Evolutionary conservation across 176 grass and related monocot genomes (phyloP).

Genomic region (Hsuehochloa calcarea): DNA sequence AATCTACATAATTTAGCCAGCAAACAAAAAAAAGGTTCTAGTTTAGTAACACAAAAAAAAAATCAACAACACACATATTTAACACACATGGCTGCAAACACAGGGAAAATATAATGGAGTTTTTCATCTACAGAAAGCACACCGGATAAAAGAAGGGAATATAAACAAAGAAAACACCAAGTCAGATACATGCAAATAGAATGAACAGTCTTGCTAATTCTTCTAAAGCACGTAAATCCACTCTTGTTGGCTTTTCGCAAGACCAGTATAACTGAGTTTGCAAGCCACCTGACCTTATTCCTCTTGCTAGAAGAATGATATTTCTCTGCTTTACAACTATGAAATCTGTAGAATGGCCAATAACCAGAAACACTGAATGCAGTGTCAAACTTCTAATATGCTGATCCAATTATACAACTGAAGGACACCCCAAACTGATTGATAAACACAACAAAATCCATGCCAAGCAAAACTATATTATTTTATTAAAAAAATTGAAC

Average conservation of each 20-base stretch:
- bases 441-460: background rate
- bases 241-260: background rate
- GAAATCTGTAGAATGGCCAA: slow-evolving; percentile 5
- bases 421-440: background rate
- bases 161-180: slow-evolving; percentile 1
- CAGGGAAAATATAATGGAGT: background rate
- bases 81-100: slow-evolving; percentile 17
- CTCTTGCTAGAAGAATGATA: slow-evolving; percentile 15
- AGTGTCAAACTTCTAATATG: background rate
- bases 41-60: slow-evolving; percentile 13
- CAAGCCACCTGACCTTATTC: background rate
- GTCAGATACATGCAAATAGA: background rate
- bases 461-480: slow-evolving; percentile 8
- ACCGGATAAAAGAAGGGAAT: slow-evolving; percentile 2
- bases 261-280: background rate
- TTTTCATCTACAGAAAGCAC: background rate
- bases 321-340: slow-evolving; percentile 26
- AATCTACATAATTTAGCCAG: slow-evolving; percentile 57
- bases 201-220: background rate
- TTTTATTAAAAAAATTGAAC: background rate
- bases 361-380: background rate
- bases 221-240: background rate
- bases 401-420: slow-evolving; percentile 4
- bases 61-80: slow-evolving; percentile 5
- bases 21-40: background rate